Percentiles rank a stretch among this genome's conserved stretches.
Evolutionary conservation across 2,329 filamentous ascomycete genomes (phyloP).

Genomic region (Parastagonospora avenae): DNA sequence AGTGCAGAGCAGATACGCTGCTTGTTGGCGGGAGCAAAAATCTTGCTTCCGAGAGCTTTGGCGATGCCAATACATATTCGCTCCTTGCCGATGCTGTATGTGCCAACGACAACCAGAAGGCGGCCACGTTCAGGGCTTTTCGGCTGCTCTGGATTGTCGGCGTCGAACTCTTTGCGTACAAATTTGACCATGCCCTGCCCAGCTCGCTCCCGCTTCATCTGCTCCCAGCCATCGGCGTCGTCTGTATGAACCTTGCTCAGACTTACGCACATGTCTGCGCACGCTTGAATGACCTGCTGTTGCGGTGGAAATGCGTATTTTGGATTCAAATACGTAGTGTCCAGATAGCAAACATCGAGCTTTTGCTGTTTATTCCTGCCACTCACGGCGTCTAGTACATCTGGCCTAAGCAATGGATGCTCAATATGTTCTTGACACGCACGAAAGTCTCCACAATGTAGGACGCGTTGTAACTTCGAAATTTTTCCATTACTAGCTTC

Average conservation of each 20-base stretch:
- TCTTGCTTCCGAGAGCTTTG: constrained; percentile 81
- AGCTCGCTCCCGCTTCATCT: constrained; percentile 60
- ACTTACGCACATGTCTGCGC: constrained; percentile 83
- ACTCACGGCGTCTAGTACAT: constrained; percentile 70
- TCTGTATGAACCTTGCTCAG: constrained; percentile 70
- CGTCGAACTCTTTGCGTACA: constrained; percentile 54
- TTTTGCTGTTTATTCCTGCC: constrained; percentile 79
- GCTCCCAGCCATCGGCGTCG: constrained; percentile 61
- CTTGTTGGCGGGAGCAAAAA: constrained; percentile 84
- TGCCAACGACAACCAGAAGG: constrained; percentile 89
- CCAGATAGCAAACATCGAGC: constrained; percentile 94
- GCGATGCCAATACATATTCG: constrained; percentile 93
- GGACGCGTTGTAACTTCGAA: constrained; percentile 72
- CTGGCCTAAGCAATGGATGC: constrained; percentile 80
- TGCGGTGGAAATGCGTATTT: constrained; percentile 94
- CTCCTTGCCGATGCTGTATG: constrained; percentile 98
- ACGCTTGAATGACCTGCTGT: constrained; percentile 83
- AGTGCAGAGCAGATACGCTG: constrained; percentile 83
- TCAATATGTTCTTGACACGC: constrained; percentile 83
- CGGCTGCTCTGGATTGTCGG: constrained; percentile 33
- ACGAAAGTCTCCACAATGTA: constrained; percentile 96
- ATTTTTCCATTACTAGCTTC: constrained; percentile 64
- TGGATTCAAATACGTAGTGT: constrained; percentile 95
- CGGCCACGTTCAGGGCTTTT: constrained; percentile 60
- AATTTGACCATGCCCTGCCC: constrained; percentile 68